phyloP scores from a whole-genome alignment of 2,329 filamentous ascomycete species.

The Fusarium humuli region DNA sequence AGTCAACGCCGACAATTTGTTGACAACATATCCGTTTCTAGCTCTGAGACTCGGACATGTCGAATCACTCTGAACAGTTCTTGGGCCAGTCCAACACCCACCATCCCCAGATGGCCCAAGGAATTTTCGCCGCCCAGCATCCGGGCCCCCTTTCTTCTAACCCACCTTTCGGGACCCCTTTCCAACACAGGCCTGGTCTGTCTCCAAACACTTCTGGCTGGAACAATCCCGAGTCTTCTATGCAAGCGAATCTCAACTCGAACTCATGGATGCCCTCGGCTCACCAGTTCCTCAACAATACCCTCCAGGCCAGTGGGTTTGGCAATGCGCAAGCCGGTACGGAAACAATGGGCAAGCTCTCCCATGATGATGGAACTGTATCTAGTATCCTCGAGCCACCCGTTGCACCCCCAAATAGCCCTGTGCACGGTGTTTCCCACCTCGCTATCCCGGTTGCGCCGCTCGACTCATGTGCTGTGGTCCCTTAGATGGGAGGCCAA shows the following conservation, averaged over 20 bases:
- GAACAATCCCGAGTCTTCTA: background rate
- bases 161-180: conserved; percentile 13
- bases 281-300: conserved; percentile 40
- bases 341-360: background rate
- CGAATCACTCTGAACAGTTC: background rate
- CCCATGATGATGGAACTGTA: background rate
- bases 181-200: conserved; percentile 7
- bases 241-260: conserved; percentile 8
- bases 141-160: conserved; percentile 20
- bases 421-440: background rate
- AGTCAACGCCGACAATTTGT: background rate
- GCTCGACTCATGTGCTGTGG: conserved; percentile 7
- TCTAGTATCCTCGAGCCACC: conserved; percentile 14
- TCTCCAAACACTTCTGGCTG: background rate
- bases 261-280: conserved; percentile 44
- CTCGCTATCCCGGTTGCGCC: background rate
- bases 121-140: conserved; percentile 6
- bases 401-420: conserved; percentile 36
- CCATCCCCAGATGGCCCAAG: conserved; percentile 5
- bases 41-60: conserved; percentile 13
- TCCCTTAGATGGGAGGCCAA: conserved; percentile 45
- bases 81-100: background rate
- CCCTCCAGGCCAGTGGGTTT: conserved; percentile 37
- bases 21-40: conserved; percentile 6
- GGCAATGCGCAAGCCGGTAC: background rate